Base-by-base conservation (phyloP, 2,329 filamentous ascomycete species). In the Aureobasidium pullulans region DNA sequence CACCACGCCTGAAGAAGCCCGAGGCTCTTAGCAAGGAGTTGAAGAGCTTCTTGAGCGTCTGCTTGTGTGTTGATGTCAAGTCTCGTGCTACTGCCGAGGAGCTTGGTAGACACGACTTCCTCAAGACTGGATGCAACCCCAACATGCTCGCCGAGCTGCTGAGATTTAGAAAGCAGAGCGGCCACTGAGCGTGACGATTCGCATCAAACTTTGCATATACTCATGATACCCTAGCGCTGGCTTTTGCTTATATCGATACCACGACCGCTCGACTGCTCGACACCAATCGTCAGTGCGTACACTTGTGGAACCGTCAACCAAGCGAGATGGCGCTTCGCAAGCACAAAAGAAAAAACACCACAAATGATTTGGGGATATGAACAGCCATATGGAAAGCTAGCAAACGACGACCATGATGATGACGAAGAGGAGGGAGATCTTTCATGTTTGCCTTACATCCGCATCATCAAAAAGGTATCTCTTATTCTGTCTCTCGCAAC, bases 1-100 rank as follows among this genome's bases (percentile, higher is more conserved):
- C 94, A 3, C 94, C 94, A 23, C 86, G 91, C 60, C 83, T 99
- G 64, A 99, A 99, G 88, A 96, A 96, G 77, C 93, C 94, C 1
- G 93, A 99, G 77, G 96, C 96, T 78, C 83, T 97, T 62, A 95
- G 89, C 77, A 96, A 96, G 79, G 94, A 97, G 76, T 84, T 99
- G 66, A 97, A 97, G 80, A 89, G 90, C 23, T 99, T 99, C 84
- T 76, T 99, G 70, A 94, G 89, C 29, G 92, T 96, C 64, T 99
- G 94, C 75, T 81, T 99, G 48, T 97, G 94, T 68, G 94, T 99
- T 48, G 93, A 97, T 69, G 92, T 99, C 69, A 92, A 93, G 79
- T 93, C 88, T 71, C 85, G 94, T 71, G 94, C 94, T 11, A 96
- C 90, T 29, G 91, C 94, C 0, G 84, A 90, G 62, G 94, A 99